phyloP scores from a whole-genome alignment of 2,329 filamentous ascomycete genomes.

The Talaromyces funiculosus region DNA sequence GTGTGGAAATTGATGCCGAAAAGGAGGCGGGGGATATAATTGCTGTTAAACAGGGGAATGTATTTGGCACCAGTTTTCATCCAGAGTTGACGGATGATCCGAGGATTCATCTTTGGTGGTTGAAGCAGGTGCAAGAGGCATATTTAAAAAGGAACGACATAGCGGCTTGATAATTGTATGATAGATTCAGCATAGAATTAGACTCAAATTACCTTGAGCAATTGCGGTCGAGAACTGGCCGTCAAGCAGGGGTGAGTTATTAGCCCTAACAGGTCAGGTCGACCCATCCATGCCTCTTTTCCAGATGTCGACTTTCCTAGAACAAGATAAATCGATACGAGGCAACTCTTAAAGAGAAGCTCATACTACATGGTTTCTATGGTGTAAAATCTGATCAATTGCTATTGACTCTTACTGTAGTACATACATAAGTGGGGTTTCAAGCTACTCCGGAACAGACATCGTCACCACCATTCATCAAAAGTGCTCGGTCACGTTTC shows the following conservation, averaged over 20 bases:
- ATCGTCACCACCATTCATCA: too few species aligned
- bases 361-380: too few species aligned
- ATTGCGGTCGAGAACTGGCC: not conserved
- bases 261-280: not conserved
- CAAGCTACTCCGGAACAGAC: too few species aligned
- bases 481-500: too few species aligned
- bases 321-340: not conserved
- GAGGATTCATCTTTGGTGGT: slow-evolving; percentile 91
- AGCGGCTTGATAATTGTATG: not conserved
- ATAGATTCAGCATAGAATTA: not conserved
- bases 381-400: too few species aligned
- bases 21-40: slow-evolving; percentile 65
- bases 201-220: not conserved
- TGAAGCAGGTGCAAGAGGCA: slow-evolving; percentile 59
- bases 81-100: slow-evolving; percentile 85
- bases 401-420: too few species aligned
- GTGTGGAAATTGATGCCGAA: slow-evolving; percentile 32
- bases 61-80: slow-evolving; percentile 92
- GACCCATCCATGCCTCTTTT: not conserved
- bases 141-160: slow-evolving; percentile 21
- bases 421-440: too few species aligned
- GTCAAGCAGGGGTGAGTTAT: not conserved
- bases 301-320: not conserved
- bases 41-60: slow-evolving; percentile 82
- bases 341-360: too few species aligned